Evolutionary conservation across 1,284 basidiomycete genomes (phyloP), one percentile per base, ranked within the genome.

Genomic region (Ceratobasidium sp.): DNA sequence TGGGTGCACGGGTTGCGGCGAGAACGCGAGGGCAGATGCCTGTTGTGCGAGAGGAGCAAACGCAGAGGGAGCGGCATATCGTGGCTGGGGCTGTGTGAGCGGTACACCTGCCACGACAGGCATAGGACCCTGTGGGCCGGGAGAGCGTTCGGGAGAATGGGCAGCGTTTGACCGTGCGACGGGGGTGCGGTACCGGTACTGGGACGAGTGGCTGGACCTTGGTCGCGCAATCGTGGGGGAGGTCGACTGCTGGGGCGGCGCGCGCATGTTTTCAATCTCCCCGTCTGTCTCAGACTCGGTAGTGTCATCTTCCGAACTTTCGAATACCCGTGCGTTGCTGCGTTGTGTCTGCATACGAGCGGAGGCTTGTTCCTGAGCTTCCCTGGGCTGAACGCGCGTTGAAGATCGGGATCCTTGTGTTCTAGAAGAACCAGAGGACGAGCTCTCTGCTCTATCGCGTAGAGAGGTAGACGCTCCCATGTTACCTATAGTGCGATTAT

Each of bases 111-210:
- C 34, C 15, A 71, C 46, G 15, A 71, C 69, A 49, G 69, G 69
- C 56, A 51, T 46, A 8, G 69, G 69, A 59, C 69, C 69, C 69
- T 71, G 70, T 66, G 68, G 54, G 56, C 67, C 68, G 43, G 78
- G 67, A 49, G 78, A 67, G 40, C 62, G 57, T 52, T 65, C 37
- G 54, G 61, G 59, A 76, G 57, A 75, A 74, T 52, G 68, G 51
- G 37, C 46, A 66, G 88, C 85, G 34, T 89, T 83, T 4, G 91
- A 90, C 52, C 88, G 88, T 4, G 88, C 87, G 81, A 90, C 85
- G 4, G 93, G 93, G n/a, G 93, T 94, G 71, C 90, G 91, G 81
- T 94, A 94, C 66, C 90, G 87, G 65, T 79, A 71, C 34, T 90
- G 87, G 7, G 91, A 90, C 5, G 93, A 94, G 62, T 90, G 82